Percentiles rank a stretch among this genome's conserved stretches.
Evolutionary conservation across 768 basidiomycete genomes (phyloP).

Genomic region (Podaxis sp.): DNA sequence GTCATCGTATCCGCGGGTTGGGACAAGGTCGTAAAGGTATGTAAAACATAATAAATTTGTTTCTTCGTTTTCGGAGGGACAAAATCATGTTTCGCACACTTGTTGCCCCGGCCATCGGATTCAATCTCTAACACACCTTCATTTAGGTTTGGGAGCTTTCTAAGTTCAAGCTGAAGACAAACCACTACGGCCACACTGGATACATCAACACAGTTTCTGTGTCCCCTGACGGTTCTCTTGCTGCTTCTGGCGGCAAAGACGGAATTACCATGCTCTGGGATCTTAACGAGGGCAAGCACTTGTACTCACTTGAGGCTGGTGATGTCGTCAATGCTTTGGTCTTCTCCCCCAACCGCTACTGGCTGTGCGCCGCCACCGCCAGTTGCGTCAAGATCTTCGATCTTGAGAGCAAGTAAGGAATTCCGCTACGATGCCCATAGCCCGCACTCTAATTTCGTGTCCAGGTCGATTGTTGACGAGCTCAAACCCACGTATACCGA

Average conservation of each 20-base stretch:
- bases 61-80: slow-evolving; percentile 24
- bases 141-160: slow-evolving; percentile 97
- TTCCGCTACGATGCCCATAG: background rate
- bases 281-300: slow-evolving; percentile 99
- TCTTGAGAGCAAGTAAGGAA: slow-evolving; percentile 93
- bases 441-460: background rate
- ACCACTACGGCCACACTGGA: slow-evolving; percentile 99
- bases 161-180: slow-evolving; percentile 99
- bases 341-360: slow-evolving; percentile 99
- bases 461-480: slow-evolving; percentile 95
- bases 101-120: slow-evolving; percentile 72
- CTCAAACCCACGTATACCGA: slow-evolving; percentile 93
- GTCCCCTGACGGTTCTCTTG: slow-evolving; percentile 97
- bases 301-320: slow-evolving; percentile 98
- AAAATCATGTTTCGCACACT: slow-evolving; percentile 45
- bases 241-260: slow-evolving; percentile 99
- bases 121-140: slow-evolving; percentile 69
- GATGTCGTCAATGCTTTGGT: slow-evolving; percentile 99
- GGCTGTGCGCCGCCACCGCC: slow-evolving; percentile 97
- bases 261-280: slow-evolving; percentile 99
- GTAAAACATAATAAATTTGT: slow-evolving; percentile 17
- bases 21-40: slow-evolving; percentile 99
- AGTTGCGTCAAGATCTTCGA: slow-evolving; percentile 99
- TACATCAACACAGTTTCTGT: slow-evolving; percentile 99
- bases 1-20: slow-evolving; percentile 99